phyloP scores from a whole-genome alignment of 2,329 filamentous ascomycete genomes.

The Zopfia rhizophila region DNA sequence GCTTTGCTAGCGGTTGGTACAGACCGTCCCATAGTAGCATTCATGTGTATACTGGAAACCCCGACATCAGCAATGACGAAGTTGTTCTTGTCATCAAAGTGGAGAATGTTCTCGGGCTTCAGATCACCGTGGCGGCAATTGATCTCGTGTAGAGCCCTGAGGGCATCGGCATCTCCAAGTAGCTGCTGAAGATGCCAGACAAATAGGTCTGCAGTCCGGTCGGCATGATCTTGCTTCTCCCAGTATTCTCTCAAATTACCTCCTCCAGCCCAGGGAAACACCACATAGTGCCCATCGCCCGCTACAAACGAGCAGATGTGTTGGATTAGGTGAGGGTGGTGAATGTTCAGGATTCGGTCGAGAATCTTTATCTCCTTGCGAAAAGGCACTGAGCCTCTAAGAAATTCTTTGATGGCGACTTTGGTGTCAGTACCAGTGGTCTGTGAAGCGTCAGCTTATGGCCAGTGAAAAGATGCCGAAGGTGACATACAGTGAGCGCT shows the following conservation, averaged over 20 bases:
- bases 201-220: constrained; percentile 1
- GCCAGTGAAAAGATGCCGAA: no score
- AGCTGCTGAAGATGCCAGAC: constrained; percentile 20
- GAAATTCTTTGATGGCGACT: constrained; percentile 8
- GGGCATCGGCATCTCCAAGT: constrained; percentile 13
- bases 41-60: constrained; percentile 8
- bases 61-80: constrained; percentile 22
- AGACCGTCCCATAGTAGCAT: constrained; percentile 3
- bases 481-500: not conserved
- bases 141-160: constrained; percentile 16
- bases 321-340: constrained; percentile 13
- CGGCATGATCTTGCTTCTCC: not conserved
- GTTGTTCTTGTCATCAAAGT: constrained; percentile 3
- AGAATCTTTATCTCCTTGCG: constrained; percentile 5
- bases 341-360: not conserved
- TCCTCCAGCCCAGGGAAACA: constrained; percentile 24
- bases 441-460: no score
- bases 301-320: constrained; percentile 4
- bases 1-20: constrained; percentile 6
- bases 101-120: constrained; percentile 26
- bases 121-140: constrained; percentile 24
- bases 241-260: constrained; percentile 18
- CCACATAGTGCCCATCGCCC: constrained; percentile 6
- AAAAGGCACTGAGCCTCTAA: not conserved
- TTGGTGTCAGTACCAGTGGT: not conserved